phyloP scores from a whole-genome alignment of 352 stramenopile species.

The Globisporangium spinosum region DNA sequence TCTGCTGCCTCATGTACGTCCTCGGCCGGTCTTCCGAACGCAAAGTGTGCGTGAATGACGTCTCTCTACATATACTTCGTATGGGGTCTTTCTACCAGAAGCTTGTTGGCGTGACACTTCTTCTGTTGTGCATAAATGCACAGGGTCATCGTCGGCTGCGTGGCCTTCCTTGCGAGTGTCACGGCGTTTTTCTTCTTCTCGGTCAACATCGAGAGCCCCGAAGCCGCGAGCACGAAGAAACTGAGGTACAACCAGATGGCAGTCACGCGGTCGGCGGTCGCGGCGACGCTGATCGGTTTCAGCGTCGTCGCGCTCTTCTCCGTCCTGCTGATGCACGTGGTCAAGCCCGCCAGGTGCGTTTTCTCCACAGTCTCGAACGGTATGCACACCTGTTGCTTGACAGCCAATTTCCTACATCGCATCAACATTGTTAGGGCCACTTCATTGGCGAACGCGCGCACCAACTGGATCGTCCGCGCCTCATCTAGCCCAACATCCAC shows the following conservation, averaged over 20 bases:
- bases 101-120: neutral
- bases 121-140: neutral
- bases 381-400: neutral
- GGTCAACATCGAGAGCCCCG: constrained; percentile 25
- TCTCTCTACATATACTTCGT: neutral
- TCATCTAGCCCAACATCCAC: constrained; percentile 10
- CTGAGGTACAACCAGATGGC: constrained; percentile 37
- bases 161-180: constrained; percentile 25
- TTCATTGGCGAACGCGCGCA: constrained; percentile 24
- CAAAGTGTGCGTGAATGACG: constrained; percentile 10
- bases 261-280: constrained; percentile 31
- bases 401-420: neutral
- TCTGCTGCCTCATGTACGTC: constrained; percentile 27
- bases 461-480: constrained; percentile 14
- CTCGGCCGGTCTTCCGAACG: constrained; percentile 25
- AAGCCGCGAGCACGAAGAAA: constrained; percentile 1
- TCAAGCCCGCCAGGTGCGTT: constrained; percentile 32
- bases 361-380: neutral
- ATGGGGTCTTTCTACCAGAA: neutral
- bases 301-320: constrained; percentile 33
- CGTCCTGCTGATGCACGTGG: constrained; percentile 30
- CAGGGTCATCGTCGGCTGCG: constrained; percentile 26
- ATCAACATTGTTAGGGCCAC: constrained; percentile 20
- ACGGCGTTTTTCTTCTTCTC: constrained; percentile 37
- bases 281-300: constrained; percentile 36